Evolutionary conservation across 1,139 yeast species (phyloP).

Genomic region (Protomyces macrosporus): DNA sequence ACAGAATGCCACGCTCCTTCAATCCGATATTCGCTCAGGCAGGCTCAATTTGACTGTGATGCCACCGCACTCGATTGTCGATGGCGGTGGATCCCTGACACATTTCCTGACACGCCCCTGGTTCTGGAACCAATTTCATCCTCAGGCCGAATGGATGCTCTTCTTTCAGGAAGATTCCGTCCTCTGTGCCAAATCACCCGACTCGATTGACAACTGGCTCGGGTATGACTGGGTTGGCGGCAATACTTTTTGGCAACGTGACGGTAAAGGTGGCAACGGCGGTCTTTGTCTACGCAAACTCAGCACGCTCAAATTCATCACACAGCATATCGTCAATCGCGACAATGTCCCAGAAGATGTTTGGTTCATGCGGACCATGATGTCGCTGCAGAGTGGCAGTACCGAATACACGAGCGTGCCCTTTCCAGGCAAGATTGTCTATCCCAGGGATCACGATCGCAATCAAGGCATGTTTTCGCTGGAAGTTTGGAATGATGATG

Average conservation of each 20-base stretch:
- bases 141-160: constrained; percentile 3
- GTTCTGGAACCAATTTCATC: constrained; percentile 18
- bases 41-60: constrained; percentile 3
- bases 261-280: constrained; percentile 19
- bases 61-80: not conserved
- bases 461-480: not conserved
- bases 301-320: constrained; percentile 12
- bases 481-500: not conserved
- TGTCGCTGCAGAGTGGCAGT: not conserved
- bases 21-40: constrained; percentile 4
- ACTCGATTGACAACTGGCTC: constrained; percentile 13
- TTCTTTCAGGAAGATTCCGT: constrained; percentile 14
- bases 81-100: constrained; percentile 1
- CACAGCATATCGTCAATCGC: constrained; percentile 1
- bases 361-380: constrained; percentile 6
- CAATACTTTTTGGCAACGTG: constrained; percentile 8
- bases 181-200: constrained; percentile 4
- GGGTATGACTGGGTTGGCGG: constrained; percentile 20
- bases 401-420: not conserved
- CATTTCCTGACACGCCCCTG: constrained; percentile 5
- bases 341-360: constrained; percentile 17
- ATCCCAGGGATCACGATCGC: not conserved
- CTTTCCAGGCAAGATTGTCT: not conserved
- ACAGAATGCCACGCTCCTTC: not conserved
- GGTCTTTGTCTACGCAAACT: constrained; percentile 8